A percentile compares a stretch with the other conserved stretches of the same genome.
Conservation (phyloP, 2,329 filamentous ascomycete genomes). For the Ceratocystis lukuohia region DNA sequence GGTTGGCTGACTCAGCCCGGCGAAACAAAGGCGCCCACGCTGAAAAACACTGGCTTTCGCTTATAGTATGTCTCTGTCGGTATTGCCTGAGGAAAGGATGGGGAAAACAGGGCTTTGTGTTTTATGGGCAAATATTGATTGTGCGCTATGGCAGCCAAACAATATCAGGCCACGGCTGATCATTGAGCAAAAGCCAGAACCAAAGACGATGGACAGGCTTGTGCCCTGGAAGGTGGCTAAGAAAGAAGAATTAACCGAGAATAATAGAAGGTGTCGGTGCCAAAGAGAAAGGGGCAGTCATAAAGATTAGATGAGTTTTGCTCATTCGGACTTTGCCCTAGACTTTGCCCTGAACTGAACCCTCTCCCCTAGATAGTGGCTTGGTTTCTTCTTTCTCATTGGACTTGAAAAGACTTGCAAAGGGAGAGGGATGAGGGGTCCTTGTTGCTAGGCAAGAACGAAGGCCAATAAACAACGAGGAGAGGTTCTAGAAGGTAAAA, state of each 20-base stretch:
- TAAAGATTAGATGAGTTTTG: conserved; percentile 5
- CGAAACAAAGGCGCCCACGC: not conserved
- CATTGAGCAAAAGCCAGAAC: not conserved
- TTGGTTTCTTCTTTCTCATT: not conserved
- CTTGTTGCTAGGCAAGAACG: not conserved
- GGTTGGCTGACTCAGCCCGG: not conserved
- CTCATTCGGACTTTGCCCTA: not conserved
- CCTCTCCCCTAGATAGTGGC: not conserved
- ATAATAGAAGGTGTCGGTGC: conserved; percentile 6
- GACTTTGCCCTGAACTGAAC: too few species aligned
- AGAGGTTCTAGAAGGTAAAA: too few species aligned
- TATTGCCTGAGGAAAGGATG: not conserved
- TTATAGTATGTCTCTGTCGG: not conserved
- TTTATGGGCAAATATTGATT: not conserved
- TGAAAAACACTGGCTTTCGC: not conserved
- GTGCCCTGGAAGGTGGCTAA: not conserved
- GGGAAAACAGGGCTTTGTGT: not conserved
- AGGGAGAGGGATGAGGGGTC: not conserved
- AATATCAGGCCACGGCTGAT: not conserved
- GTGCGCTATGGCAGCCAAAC: not conserved
- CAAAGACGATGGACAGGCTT: not conserved
- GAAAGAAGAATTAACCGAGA: conserved; percentile 8
- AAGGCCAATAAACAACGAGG: too few species aligned
- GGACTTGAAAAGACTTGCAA: not conserved
- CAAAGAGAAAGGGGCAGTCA: conserved; percentile 3